Percentiles rank a stretch among this genome's conserved stretches.
These are phyloP conservation scores for Besnoitia besnoiti DNA, from an alignment of 169 alveolate genomes.

Conservation along the genomic window DNA sequence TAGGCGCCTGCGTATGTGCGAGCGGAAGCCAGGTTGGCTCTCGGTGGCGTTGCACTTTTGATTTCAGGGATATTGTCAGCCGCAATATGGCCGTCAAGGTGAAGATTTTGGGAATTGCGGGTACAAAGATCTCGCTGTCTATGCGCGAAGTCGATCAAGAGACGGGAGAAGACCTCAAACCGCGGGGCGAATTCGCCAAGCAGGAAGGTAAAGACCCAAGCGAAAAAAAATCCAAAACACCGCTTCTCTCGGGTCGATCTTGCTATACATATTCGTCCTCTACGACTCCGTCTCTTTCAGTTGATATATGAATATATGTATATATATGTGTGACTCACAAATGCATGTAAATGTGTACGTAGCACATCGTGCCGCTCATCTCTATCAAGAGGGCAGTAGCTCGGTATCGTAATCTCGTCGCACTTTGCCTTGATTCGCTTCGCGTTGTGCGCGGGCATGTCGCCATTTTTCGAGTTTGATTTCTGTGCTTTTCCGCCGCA, in stretches of 20 bases:
- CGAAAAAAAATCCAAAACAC: too few relatives aligned
- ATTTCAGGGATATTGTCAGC: not conserved
- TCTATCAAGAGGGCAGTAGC: too few relatives aligned
- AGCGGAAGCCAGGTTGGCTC: too few relatives aligned
- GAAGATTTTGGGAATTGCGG: slow-evolving; percentile 70
- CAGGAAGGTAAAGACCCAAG: not conserved
- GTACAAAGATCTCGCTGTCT: slow-evolving; percentile 79
- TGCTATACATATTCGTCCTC: too few relatives aligned
- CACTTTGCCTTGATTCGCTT: too few relatives aligned
- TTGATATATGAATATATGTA: not conserved
- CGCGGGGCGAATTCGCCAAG: slow-evolving; percentile 48
- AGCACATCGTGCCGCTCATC: too few relatives aligned
- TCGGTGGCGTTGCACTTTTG: not conserved
- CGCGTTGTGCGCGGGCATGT: too few relatives aligned
- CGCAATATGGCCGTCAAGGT: slow-evolving; percentile 61
- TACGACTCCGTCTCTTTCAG: not conserved
- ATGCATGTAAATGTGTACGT: not conserved
- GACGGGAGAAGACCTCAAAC: slow-evolving; percentile 78
- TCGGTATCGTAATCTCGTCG: too few relatives aligned
- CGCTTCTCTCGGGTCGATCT: too few relatives aligned
- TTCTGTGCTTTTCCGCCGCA: not conserved
- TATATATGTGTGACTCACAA: not conserved
- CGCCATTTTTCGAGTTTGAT: too few relatives aligned
- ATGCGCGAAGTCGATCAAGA: slow-evolving; percentile 85
- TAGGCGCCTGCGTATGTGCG: not conserved